These are phyloP conservation scores for Epicoccum sorghinum DNA, from an alignment of 2,329 filamentous ascomycete genomes.

Conservation along the genomic window DNA sequence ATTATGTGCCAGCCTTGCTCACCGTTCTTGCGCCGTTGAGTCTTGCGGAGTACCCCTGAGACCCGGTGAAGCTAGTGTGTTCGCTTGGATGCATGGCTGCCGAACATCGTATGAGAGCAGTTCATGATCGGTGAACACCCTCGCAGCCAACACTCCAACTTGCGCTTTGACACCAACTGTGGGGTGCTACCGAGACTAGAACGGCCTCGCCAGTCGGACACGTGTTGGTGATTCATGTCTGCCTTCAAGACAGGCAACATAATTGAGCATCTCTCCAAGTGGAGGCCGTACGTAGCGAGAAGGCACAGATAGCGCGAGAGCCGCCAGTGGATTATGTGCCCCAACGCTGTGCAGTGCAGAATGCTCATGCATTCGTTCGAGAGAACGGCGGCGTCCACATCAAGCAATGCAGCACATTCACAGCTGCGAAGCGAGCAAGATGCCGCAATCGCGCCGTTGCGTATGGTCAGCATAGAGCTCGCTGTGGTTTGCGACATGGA, in stretches of 20 bases:
- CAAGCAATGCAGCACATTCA: no score
- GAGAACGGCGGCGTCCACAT: no score
- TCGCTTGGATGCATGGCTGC: slow-evolving; percentile 14
- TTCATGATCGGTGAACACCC: slow-evolving; percentile 16
- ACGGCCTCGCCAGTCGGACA: slow-evolving; percentile 9
- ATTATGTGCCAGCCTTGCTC: slow-evolving; percentile 10
- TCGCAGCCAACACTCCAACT: slow-evolving; percentile 3
- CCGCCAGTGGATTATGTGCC: not conserved
- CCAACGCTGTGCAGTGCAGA: not conserved
- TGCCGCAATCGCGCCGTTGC: slow-evolving; percentile 2
- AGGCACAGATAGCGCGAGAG: not conserved
- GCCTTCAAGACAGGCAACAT: slow-evolving; percentile 1
- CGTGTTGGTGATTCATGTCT: slow-evolving; percentile 3
- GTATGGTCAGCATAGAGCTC: not conserved
- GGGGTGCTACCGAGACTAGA: not conserved
- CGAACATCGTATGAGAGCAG: slow-evolving; percentile 15
- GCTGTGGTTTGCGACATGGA: not conserved
- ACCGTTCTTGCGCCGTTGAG: slow-evolving; percentile 7
- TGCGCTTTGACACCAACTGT: slow-evolving; percentile 3
- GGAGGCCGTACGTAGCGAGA: slow-evolving; percentile 1
- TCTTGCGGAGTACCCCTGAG: slow-evolving; percentile 8
- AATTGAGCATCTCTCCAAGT: not conserved
- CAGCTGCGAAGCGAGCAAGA: not conserved
- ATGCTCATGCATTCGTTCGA: no score
- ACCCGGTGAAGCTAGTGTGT: not conserved